Percentiles rank a stretch among this genome's conserved stretches.
Evolutionary conservation across 495 filamentous ascomycete genomes (phyloP).

Genomic region (Penicillium canariense): DNA sequence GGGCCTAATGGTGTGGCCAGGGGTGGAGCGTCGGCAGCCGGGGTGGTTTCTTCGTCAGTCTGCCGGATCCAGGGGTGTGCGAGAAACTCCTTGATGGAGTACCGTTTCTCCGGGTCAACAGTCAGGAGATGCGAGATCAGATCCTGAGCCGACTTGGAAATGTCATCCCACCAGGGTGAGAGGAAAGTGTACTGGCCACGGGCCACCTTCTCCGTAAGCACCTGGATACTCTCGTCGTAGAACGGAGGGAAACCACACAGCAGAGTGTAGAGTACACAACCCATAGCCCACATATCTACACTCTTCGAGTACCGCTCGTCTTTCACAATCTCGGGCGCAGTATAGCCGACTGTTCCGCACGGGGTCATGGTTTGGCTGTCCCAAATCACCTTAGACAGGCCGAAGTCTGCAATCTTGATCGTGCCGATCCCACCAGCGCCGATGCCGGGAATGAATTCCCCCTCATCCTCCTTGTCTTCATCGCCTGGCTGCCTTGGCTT

Average conservation of each 20-base stretch:
- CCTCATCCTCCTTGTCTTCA: slow-evolving; percentile 96
- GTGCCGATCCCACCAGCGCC: slow-evolving; percentile 90
- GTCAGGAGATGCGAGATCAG: slow-evolving; percentile 89
- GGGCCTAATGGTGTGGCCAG: slow-evolving; percentile 63
- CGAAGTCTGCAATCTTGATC: slow-evolving; percentile 98
- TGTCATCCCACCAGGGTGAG: slow-evolving; percentile 99
- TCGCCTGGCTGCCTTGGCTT: slow-evolving; percentile 79
- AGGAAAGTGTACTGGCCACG: slow-evolving; percentile 96
- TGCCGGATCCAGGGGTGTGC: slow-evolving; percentile 86
- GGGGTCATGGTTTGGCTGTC: slow-evolving; percentile 99
- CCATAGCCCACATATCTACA: slow-evolving; percentile 98
- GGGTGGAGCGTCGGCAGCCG: slow-evolving; percentile 75
- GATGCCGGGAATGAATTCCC: slow-evolving; percentile 80
- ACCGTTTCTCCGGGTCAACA: slow-evolving; percentile 88
- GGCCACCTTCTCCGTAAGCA: slow-evolving; percentile 96
- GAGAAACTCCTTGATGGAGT: slow-evolving; percentile 84
- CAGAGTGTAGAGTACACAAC: slow-evolving; percentile 94
- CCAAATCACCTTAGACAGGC: slow-evolving; percentile 96
- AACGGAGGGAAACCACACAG: slow-evolving; percentile 98
- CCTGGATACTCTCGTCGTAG: slow-evolving; percentile 97
- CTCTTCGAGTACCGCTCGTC: slow-evolving; percentile 98
- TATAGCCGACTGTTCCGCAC: slow-evolving; percentile 97
- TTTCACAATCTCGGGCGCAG: slow-evolving; percentile 98
- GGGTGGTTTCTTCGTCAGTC: slow-evolving; percentile 68
- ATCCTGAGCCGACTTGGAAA: slow-evolving; percentile 92